phyloP scores from a whole-genome alignment of 2,329 filamentous ascomycete genomes.

The Eurotiales sp. region DNA sequence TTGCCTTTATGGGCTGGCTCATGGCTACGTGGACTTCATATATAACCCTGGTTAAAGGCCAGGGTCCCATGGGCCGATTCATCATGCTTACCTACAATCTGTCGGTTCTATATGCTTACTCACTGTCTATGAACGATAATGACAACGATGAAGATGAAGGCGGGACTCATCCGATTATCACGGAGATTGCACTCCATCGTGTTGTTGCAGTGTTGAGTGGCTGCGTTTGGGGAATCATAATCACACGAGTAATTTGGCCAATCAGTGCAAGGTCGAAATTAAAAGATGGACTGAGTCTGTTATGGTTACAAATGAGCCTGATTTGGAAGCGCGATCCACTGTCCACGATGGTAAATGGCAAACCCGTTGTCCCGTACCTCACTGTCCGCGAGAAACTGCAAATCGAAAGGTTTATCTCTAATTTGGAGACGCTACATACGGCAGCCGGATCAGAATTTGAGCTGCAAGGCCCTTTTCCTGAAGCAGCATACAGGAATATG shows the following conservation, averaged over 20 bases:
- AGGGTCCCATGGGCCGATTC: slow-evolving; percentile 87
- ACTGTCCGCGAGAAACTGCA: slow-evolving; percentile 82
- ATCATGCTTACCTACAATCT: slow-evolving; percentile 96
- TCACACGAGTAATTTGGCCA: slow-evolving; percentile 88
- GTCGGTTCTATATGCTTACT: slow-evolving; percentile 90
- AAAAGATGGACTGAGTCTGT: slow-evolving; percentile 80
- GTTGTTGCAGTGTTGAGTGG: slow-evolving; percentile 81
- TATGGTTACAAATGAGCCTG: slow-evolving; percentile 91
- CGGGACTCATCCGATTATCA: slow-evolving; percentile 75
- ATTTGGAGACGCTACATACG: slow-evolving; percentile 67
- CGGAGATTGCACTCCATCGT: slow-evolving; percentile 82
- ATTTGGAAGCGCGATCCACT: slow-evolving; percentile 95
- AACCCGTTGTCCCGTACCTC: slow-evolving; percentile 67
- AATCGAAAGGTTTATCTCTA: slow-evolving; percentile 72
- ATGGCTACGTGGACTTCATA: slow-evolving; percentile 83
- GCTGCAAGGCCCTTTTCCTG: slow-evolving; percentile 80
- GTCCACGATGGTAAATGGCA: slow-evolving; percentile 62
- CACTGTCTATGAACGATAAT: slow-evolving; percentile 72
- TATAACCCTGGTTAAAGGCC: slow-evolving; percentile 77
- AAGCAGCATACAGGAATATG: slow-evolving; percentile 67
- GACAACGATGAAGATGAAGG: slow-evolving; percentile 84
- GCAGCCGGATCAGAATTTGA: slow-evolving; percentile 84
- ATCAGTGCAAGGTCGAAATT: slow-evolving; percentile 86
- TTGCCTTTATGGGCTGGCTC: slow-evolving; percentile 78
- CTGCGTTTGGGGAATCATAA: slow-evolving; percentile 85